Base-by-base conservation (phyloP, 768 basidiomycete species). In the Trametes cubensis region DNA sequence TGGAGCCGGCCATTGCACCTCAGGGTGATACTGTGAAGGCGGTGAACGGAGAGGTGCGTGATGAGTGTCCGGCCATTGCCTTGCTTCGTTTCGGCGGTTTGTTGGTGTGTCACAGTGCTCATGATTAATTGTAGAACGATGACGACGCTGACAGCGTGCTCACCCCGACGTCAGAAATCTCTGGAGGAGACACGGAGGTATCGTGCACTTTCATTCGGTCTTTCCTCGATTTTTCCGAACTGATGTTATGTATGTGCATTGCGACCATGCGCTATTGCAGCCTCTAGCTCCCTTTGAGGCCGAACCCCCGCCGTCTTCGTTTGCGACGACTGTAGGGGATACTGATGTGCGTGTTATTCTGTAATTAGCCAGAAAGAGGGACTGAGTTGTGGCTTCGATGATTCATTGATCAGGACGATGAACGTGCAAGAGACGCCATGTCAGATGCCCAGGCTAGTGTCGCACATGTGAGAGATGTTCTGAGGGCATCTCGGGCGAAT, bases 301-400 rank as follows among this genome's bases (percentile, higher is more conserved):
- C 0, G 67, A 68, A 57, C 63, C 55, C 4, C 71, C 71, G 15
- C 64, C 71, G 7, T 66, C 71, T 10, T 72, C 69, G 14, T 65
- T 67, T 23, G 57, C 39, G 5, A 45, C 63, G 3, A 58, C 56
- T 11, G 65, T 56, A 23, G 55, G 23, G 42, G 55, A 61, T 10
- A 60, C 54, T 25, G 66, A 62, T 52, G 65, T 66, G 28, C 14
- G 65, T 66, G n/a, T 17, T n/a, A 15, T 7, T 20, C 11, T 11
- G 34, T 11, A 34, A 10, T 34, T 11, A 6, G 34, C 10, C 34
- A 11, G 34, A 11, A 34, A 34, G 34, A 10, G 34, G 34, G 34
- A 11, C 34, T 34, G 6, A 34, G 34, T 34, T 10, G 34, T 34
- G 10, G 34, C 34, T 5, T 34, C 11, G 34, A 11, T 34, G 34